Percentiles rank a stretch among this genome's conserved stretches.
phyloP scores from a whole-genome alignment of 2,329 filamentous ascomycete species.

The Xylaria polymorpha region DNA sequence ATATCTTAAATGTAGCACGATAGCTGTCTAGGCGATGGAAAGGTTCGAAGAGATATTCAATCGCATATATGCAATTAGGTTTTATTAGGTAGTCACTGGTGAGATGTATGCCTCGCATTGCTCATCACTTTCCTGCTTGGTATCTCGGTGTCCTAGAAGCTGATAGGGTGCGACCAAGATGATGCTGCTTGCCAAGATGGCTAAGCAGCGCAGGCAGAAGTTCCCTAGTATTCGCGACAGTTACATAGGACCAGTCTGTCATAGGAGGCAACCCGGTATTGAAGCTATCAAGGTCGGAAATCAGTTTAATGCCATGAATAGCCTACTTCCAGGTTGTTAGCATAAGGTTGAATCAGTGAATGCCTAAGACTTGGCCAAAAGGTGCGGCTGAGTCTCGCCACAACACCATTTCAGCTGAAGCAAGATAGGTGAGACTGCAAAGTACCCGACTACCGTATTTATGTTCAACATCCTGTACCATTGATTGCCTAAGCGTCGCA shows the following conservation, averaged over 20 bases:
- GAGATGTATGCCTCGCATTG: slow-evolving; percentile 10
- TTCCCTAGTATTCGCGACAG: neutral
- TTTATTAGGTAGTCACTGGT: neutral
- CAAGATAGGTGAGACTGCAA: too few species aligned
- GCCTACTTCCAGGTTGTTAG: neutral
- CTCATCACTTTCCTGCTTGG: slow-evolving; percentile 1
- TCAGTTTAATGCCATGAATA: neutral
- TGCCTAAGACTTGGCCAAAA: slow-evolving; percentile 6
- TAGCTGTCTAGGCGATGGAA: neutral
- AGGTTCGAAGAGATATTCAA: neutral
- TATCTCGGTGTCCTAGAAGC: slow-evolving; percentile 21
- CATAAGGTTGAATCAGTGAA: slow-evolving; percentile 20
- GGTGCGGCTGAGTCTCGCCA: slow-evolving; percentile 22
- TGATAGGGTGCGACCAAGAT: slow-evolving; percentile 5
- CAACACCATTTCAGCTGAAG: neutral
- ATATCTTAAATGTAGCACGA: neutral
- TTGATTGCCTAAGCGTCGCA: neutral
- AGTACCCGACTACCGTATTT: neutral
- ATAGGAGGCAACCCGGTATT: neutral
- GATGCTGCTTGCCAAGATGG: slow-evolving; percentile 3
- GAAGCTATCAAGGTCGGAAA: neutral
- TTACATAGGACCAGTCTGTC: neutral
- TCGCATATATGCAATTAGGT: too few species aligned
- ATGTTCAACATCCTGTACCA: neutral
- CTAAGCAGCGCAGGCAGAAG: neutral